Conservation (phyloP, 306 rosid species). For the Arachis hypogaea region DNA sequence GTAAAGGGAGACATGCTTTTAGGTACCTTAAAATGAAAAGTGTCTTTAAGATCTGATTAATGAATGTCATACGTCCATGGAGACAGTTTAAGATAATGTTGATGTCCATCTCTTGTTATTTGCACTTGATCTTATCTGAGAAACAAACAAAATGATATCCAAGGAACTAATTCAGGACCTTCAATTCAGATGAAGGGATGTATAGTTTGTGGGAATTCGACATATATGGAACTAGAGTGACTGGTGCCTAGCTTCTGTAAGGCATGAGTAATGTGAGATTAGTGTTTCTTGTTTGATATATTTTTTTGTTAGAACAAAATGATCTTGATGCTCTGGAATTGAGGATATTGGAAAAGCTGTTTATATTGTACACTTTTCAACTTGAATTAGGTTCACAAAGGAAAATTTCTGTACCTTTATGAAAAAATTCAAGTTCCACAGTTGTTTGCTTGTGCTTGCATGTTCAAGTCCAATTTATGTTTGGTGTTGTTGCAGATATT, state of each 20-base stretch:
- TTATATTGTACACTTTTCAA: constrained; percentile 12
- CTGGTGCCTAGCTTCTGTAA: constrained; percentile 8
- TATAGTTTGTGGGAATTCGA: constrained; percentile 25
- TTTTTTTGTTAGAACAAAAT: constrained; percentile 24
- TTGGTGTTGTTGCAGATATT: constrained; percentile 63
- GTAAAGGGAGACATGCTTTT: background rate
- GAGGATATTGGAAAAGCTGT: constrained; percentile 16
- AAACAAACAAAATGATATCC: constrained; percentile 13
- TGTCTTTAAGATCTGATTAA: constrained; percentile 13
- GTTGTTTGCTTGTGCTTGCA: constrained; percentile 21
- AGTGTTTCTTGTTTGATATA: background rate
- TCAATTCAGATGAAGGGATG: constrained; percentile 22
- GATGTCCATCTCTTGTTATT: background rate
- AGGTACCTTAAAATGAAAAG: constrained; percentile 13
- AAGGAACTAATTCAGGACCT: constrained; percentile 1
- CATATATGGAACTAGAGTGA: constrained; percentile 27
- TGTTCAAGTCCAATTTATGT: constrained; percentile 26
- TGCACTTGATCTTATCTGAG: constrained; percentile 23
- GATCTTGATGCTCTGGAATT: constrained; percentile 13
- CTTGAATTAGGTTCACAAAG: constrained; percentile 1
- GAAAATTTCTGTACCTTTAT: background rate
- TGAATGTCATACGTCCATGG: constrained; percentile 24
- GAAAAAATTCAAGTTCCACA: background rate
- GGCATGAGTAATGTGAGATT: background rate
- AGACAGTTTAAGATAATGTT: constrained; percentile 22